Evolutionary conservation across 805 yeast genomes (phyloP).

Genomic region (Scheffersomyces amazonensis): DNA sequence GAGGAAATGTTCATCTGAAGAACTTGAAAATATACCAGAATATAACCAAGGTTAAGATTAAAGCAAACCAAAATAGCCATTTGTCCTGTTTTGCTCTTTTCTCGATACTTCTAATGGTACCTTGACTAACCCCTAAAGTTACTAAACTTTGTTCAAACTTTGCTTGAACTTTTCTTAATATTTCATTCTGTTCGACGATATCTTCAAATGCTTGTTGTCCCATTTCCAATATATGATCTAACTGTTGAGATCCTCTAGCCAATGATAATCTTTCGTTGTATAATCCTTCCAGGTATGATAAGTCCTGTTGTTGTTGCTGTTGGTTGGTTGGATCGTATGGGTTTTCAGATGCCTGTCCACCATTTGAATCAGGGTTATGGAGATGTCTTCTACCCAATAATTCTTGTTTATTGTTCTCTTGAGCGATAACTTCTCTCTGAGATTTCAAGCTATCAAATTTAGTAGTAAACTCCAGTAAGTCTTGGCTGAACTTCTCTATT

Average conservation of each 20-base stretch:
- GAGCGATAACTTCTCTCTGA: slow-evolving; percentile 52
- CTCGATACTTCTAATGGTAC: slow-evolving; percentile 78
- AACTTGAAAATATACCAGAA: slow-evolving; percentile 68
- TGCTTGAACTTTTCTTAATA: slow-evolving; percentile 58
- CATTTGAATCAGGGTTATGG: slow-evolving; percentile 15
- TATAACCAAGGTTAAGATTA: slow-evolving; percentile 55
- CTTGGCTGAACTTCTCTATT: slow-evolving; percentile 52
- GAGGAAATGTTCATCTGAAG: slow-evolving; percentile 51
- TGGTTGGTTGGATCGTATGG: slow-evolving; percentile 38
- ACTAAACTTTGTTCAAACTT: slow-evolving; percentile 65
- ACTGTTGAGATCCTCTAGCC: slow-evolving; percentile 69
- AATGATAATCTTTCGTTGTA: slow-evolving; percentile 64
- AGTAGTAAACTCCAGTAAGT: slow-evolving; percentile 42
- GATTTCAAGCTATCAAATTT: slow-evolving; percentile 54
- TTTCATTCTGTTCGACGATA: slow-evolving; percentile 78
- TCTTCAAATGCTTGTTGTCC: slow-evolving; percentile 85
- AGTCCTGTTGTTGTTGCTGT: slow-evolving; percentile 20
- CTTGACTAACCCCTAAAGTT: slow-evolving; percentile 83
- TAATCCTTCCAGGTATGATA: slow-evolving; percentile 58
- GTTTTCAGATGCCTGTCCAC: slow-evolving; percentile 36
- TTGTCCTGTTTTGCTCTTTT: slow-evolving; percentile 83
- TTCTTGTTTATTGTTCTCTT: slow-evolving; percentile 47
- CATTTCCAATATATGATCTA: slow-evolving; percentile 88
- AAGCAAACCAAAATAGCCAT: slow-evolving; percentile 78
- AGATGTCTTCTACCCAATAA: slow-evolving; percentile 50